Evolutionary conservation across 2,329 filamentous ascomycete genomes (phyloP), one percentile per base, ranked within the genome.

Genomic region (Canariomyces notabilis): DNA sequence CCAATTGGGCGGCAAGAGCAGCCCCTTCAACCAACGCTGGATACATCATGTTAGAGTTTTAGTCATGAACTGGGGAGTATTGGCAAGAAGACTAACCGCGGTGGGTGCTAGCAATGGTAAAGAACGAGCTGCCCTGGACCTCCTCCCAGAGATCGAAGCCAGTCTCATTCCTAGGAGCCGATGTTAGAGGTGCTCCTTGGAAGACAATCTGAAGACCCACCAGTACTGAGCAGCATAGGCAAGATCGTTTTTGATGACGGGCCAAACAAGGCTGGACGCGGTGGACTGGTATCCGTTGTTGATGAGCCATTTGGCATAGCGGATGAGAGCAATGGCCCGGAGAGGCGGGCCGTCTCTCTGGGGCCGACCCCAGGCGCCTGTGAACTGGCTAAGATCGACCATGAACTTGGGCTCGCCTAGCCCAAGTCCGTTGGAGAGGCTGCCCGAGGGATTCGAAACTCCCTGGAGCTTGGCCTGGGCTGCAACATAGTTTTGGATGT

Each of bases 61-160:
- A n/a, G n/a, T n/a, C n/a, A n/a, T n/a, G n/a, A 8, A 34, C 26
- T 26, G 9, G 4, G 31, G 11, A 6, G 2, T 4, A 9, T 12
- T 29, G 9, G 15, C 6, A 9, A 6, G 9, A 5, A 22, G 9
- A 64, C 51, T 75, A 60, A 57, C 81, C 75, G 55, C 87, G 79
- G 61, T 91, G 81, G 50, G 86, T 80, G 33, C 77, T 75, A 3
- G 80, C 78, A 23, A 82, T 68, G 1, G 87, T 93, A 66, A 91
- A 94, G 71, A 90, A 93, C 0, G 85, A 89, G 18, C 79, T 82
- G 33, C 86, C 85, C 19, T 73, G 70, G 12, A 90, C 79, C 63
- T 93, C 88, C 62, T 93, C 88, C 88, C 88, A 93, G 3, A 94
- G 74, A 62, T 94, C 88, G 58, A 81, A 93, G 5, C 77, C 76